These are phyloP conservation scores for Gremmenia infestans DNA, from an alignment of 2,329 filamentous ascomycete genomes.

Conservation along the genomic window DNA sequence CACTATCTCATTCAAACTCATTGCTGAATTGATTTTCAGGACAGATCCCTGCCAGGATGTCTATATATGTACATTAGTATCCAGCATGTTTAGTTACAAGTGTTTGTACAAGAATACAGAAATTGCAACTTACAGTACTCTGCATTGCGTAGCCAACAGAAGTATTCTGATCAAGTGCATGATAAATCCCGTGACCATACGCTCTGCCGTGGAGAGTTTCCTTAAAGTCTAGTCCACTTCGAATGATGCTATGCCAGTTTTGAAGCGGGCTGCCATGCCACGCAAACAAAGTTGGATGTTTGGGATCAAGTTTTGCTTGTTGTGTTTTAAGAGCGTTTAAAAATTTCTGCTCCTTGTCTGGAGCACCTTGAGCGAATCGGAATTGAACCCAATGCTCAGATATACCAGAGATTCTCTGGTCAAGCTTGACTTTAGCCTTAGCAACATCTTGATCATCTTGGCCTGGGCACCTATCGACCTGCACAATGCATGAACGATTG, in stretches of 20 bases:
- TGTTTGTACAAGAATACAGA: background rate
- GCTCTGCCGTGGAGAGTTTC: conserved; percentile 59
- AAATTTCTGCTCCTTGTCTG: conserved; percentile 80
- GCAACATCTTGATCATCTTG: conserved; percentile 21
- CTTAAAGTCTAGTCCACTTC: conserved; percentile 73
- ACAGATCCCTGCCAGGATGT: conserved; percentile 62
- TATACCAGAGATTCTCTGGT: conserved; percentile 54
- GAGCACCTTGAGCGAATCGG: conserved; percentile 79
- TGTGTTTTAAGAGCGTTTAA: conserved; percentile 52
- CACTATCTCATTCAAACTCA: conserved; percentile 82
- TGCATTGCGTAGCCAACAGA: conserved; percentile 38
- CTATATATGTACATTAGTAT: conserved; percentile 12
- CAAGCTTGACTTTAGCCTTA: conserved; percentile 21
- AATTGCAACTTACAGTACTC: conserved; percentile 11
- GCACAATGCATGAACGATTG: conserved; percentile 79
- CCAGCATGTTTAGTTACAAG: background rate
- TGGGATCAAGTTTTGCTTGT: conserved; percentile 28
- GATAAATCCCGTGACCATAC: conserved; percentile 77
- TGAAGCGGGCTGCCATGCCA: conserved; percentile 75
- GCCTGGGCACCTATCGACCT: conserved; percentile 50
- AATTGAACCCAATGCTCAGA: conserved; percentile 67
- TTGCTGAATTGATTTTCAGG: conserved; percentile 51
- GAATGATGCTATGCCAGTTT: conserved; percentile 90
- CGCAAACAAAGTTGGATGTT: conserved; percentile 70
- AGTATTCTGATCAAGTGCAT: conserved; percentile 54